Evolutionary conservation across 257 asterid genomes (phyloP).

Genomic region (Solanum dulcamara): DNA sequence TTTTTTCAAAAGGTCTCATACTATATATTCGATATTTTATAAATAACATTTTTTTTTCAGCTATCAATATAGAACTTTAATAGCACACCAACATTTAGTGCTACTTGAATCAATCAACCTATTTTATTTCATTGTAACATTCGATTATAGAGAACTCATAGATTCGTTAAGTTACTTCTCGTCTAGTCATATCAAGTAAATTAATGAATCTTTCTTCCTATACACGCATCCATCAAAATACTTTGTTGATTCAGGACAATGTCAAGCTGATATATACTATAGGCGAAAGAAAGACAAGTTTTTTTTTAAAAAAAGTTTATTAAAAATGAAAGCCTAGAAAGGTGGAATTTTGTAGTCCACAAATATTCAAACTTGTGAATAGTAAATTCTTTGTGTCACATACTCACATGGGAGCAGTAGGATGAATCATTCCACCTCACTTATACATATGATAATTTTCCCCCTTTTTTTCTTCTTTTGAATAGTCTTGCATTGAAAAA

Average conservation of each 20-base stretch:
- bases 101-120: not conserved
- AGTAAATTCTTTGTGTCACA: not conserved
- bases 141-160: no score
- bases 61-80: not conserved
- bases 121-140: not conserved
- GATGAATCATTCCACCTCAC: not conserved
- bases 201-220: no score
- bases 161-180: not conserved
- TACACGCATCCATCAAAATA: not conserved
- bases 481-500: not conserved
- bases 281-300: not conserved
- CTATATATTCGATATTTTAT: no score
- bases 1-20: no score
- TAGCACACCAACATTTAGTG: not conserved
- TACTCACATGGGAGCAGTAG: not conserved
- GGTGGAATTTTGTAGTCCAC: not conserved
- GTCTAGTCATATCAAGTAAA: rapidly evolving
- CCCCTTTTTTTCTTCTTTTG: not conserved
- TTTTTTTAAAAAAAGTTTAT: not conserved
- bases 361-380: not conserved
- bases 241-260: not conserved
- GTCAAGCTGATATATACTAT: not conserved
- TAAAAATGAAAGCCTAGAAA: not conserved
- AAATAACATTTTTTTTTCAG: not conserved
- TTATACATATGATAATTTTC: not conserved